These are phyloP conservation scores for Uronychia setigera DNA, from an alignment of 73 alveolate species.

Conservation along the genomic window DNA sequence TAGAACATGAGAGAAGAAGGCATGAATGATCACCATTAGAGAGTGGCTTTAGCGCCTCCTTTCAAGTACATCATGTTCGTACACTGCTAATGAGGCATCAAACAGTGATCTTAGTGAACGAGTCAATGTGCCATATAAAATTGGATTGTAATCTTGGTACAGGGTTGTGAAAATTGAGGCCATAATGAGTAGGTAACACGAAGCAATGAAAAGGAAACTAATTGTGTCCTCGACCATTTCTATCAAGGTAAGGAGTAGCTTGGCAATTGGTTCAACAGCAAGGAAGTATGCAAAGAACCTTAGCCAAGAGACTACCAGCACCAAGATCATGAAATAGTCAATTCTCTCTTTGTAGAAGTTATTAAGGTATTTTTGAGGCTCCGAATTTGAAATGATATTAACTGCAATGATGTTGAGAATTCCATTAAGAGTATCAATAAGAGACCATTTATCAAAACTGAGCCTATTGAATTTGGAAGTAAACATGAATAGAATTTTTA, in stretches of 20 bases:
- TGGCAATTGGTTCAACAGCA: constrained; percentile 26
- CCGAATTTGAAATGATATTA: not conserved
- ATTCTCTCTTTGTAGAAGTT: constrained; percentile 6
- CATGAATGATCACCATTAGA: not conserved
- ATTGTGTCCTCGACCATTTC: constrained; percentile 49
- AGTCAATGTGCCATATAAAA: constrained; percentile 25
- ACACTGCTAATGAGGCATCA: constrained; percentile 41
- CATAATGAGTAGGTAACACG: constrained; percentile 28
- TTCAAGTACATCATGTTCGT: constrained; percentile 22
- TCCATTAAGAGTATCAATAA: constrained; percentile 42
- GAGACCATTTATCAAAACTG: constrained; percentile 38
- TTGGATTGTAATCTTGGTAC: constrained; percentile 36
- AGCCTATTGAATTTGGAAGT: constrained; percentile 5
- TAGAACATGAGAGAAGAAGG: not conserved
- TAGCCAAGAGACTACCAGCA: constrained; percentile 43
- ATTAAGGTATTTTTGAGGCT: not conserved
- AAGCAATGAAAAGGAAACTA: constrained; percentile 30
- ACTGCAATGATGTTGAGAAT: constrained; percentile 20
- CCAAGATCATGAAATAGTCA: constrained; percentile 39
- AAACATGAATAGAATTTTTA: constrained; percentile 40
- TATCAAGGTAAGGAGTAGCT: constrained; percentile 37
- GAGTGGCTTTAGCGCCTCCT: not conserved
- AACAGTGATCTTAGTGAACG: constrained; percentile 22
- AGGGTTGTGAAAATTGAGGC: constrained; percentile 46
- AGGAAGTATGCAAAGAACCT: constrained; percentile 41